Conservation (phyloP, 2,329 filamentous ascomycete genomes). For the Paecilomyces dactylethromorphus region DNA sequence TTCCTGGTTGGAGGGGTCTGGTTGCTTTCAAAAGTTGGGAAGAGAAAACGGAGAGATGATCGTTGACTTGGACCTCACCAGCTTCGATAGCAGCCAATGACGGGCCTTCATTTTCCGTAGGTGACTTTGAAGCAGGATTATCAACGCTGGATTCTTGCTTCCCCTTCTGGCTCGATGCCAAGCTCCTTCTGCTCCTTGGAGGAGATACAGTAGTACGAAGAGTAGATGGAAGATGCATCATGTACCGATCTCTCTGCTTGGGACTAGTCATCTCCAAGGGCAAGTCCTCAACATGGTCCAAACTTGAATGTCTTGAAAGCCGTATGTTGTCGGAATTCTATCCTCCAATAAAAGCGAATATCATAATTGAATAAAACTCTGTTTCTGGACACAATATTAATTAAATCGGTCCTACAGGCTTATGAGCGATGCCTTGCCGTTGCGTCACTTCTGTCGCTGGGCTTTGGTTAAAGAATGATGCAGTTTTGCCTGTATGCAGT, state of each 20-base stretch:
- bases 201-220: constrained; percentile 21
- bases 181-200: constrained; percentile 11
- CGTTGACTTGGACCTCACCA: constrained; percentile 39
- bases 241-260: background rate
- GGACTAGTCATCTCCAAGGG: background rate
- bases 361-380: background rate
- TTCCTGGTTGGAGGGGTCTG: constrained; percentile 4
- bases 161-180: background rate
- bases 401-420: background rate
- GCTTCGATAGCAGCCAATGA: constrained; percentile 46
- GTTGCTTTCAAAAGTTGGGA: constrained; percentile 27
- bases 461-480: background rate
- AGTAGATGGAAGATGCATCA: constrained; percentile 6
- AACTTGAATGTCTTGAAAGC: background rate
- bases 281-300: background rate
- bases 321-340: background rate
- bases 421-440: background rate
- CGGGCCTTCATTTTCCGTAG: background rate
- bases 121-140: background rate
- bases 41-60: constrained; percentile 45
- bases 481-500: background rate
- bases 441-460: background rate
- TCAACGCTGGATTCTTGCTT: background rate
- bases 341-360: background rate
- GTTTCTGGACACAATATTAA: too few relatives aligned